Evolutionary conservation across 2,329 filamentous ascomycete genomes (phyloP), one percentile per base, ranked within the genome.

Genomic region (Purpureocillium lavendulum): DNA sequence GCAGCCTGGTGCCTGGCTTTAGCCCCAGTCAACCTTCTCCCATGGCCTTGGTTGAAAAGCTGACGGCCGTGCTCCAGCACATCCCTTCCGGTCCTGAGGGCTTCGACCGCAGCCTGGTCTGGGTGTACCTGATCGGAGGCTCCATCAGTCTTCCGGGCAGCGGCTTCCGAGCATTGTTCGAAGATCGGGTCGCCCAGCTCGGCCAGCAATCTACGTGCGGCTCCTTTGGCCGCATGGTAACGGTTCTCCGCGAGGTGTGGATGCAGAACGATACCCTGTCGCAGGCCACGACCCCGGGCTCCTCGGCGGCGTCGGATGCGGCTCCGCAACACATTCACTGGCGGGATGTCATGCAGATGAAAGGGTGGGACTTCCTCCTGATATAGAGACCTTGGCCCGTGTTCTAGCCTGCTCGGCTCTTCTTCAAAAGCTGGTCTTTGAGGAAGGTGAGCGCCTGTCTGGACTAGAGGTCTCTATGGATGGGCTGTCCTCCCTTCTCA

Each of bases 301-400:
- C 62, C 30, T 52, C 56, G 24, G 53, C 51, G 32, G 53, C 51
- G 32, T 60, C 60, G 26, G 60, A 64, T 41, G 59, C 57, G 42
- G 55, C 60, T 52, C 62, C 66, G 62, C 80, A 78, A 57, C 82
- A 83, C 67, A 77, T 94, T 64, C 88, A 89, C 80, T 97, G 90
- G 90, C 76, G 90, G 67, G 86, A 94, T 66, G 78, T 90, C 58
- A 95, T 96, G 88, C 79, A 78, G 66, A 78, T 82, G 67, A 92
- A 90, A 69, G 80, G 80, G 52, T 95, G 87, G 89, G 87, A 94
- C 60, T 92, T 87, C 67, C 73, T 96, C 62, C 77, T 96, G 62
- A 89, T 96, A 65, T 95, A 67, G 68, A 45, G 28, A 8, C 13
- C 26, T 31, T 37, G 36, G 10, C 32, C 33, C 16, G 33, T 37